phyloP scores from a whole-genome alignment of 1,139 yeast genomes.

The Meyerozyma guilliermondii region DNA sequence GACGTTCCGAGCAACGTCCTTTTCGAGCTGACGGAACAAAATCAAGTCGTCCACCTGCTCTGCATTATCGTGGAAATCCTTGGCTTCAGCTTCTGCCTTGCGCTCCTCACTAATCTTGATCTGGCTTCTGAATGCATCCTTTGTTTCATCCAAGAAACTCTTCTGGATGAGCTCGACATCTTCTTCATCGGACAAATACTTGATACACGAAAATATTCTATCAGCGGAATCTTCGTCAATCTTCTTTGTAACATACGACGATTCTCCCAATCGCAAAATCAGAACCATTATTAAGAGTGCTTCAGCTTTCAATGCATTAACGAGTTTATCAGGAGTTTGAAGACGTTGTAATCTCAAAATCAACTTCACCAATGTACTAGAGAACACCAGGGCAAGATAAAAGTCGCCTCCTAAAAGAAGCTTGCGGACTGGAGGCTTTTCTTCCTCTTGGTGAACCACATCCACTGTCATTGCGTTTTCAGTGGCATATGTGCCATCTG shows the following conservation, averaged over 20 bases:
- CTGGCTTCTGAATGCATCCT: slow-evolving; percentile 71
- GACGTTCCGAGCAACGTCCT: slow-evolving; percentile 24
- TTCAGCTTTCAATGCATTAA: slow-evolving; percentile 90
- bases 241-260: slow-evolving; percentile 65
- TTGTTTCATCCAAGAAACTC: slow-evolving; percentile 86
- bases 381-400: slow-evolving; percentile 82
- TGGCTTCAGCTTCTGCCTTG: slow-evolving; percentile 55
- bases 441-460: slow-evolving; percentile 27
- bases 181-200: slow-evolving; percentile 65
- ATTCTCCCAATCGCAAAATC: slow-evolving; percentile 82
- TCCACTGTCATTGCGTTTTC: slow-evolving; percentile 76
- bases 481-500: slow-evolving; percentile 98
- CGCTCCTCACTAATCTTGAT: slow-evolving; percentile 50
- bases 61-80: slow-evolving; percentile 59
- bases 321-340: slow-evolving; percentile 47
- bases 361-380: slow-evolving; percentile 85
- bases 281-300: slow-evolving; percentile 91
- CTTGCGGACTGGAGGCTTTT: slow-evolving; percentile 73
- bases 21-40: slow-evolving; percentile 75
- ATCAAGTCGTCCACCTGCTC: slow-evolving; percentile 82
- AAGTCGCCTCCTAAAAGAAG: slow-evolving; percentile 84
- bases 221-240: slow-evolving; percentile 96
- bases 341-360: slow-evolving; percentile 70
- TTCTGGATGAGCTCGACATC: slow-evolving; percentile 48
- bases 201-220: slow-evolving; percentile 80